Conservation (phyloP, 345 rosid genomes). For the Geranium rotundifolium region DNA sequence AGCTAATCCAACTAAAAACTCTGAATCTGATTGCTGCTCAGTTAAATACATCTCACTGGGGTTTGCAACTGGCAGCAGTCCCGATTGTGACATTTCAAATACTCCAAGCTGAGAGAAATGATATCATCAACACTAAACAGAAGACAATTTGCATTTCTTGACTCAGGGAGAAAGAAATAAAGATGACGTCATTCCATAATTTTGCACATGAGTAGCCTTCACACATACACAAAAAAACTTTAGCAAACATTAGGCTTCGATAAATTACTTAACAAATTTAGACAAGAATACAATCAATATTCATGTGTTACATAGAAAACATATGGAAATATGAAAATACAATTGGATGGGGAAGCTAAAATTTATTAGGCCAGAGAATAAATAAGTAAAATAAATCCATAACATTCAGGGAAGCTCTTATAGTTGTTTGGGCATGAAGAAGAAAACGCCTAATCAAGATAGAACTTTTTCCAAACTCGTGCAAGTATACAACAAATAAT, state of each 20-base stretch:
- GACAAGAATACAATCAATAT: not conserved
- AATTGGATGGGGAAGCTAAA: not conserved
- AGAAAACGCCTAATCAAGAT: not conserved
- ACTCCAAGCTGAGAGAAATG: conserved; percentile 68
- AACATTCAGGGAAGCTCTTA: not conserved
- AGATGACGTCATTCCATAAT: not conserved
- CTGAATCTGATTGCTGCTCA: conserved; percentile 59
- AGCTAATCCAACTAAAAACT: conserved; percentile 81
- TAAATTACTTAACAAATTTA: too few species aligned
- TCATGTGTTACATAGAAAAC: not conserved
- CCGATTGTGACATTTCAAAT: conserved; percentile 72
- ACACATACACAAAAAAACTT: not conserved
- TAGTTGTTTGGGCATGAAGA: not conserved
- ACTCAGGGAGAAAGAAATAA: not conserved
- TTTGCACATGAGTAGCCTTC: not conserved
- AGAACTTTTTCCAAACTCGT: not conserved
- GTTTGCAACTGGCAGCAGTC: conserved; percentile 64
- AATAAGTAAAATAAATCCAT: not conserved
- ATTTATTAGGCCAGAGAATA: too few species aligned
- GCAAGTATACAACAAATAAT: not conserved
- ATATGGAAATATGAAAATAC: not conserved
- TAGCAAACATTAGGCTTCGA: too few species aligned
- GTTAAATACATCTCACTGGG: conserved; percentile 79
- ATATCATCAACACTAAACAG: not conserved
- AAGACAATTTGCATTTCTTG: not conserved